Evolutionary conservation across 495 filamentous ascomycete genomes (phyloP), one percentile per base, ranked within the genome.

Genomic region (Penicillium taxi): DNA sequence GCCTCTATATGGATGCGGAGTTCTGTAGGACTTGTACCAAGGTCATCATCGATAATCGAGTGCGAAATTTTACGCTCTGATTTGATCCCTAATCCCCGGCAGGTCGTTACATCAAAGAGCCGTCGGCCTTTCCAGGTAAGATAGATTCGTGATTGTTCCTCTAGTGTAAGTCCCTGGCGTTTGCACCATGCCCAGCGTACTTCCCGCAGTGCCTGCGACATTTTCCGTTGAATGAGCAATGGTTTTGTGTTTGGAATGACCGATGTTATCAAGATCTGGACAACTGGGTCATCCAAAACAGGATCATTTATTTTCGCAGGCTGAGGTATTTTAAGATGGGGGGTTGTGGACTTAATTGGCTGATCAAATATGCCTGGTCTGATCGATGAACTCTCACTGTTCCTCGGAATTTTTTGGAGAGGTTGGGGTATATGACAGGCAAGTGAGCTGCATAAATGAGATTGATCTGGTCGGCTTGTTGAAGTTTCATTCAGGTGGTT

Each of bases 81-180:
- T 48, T 66, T 20, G 79, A 72, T 19, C 70, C 82, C 36, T 83
- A 68, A 35, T 20, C 80, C 80, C 32, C 67, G 74, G 44, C 84
- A 82, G 5, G 80, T 88, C 16, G 81, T 84, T 20, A 78, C 67
- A 39, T 83, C 76, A 47, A 78, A 93, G 2, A 94, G 52, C 41
- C 78, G 75, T 30, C 76, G 77, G 6, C 77, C 74, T 34, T 77
- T 81, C 82, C 86, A 94, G 2, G 84, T 90, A 11, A 96, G 58
- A 46, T 86, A 83, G 6, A 95, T 61, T 5, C 63, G 52, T 15
- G 58, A 55, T 11, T 70, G 60, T 26, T 67, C 40, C 6, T 68
- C 67, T 2, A 52, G 45, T 1, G 57, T 44, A 31, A 86, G 66
- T 2, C 48, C 57, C 43, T 86, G 79, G 15, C 63, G 68, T 9